Evolutionary conservation across 257 asterid genomes (phyloP), one percentile per base, ranked within the genome.

Genomic region (Jacaranda mimosifolia): DNA sequence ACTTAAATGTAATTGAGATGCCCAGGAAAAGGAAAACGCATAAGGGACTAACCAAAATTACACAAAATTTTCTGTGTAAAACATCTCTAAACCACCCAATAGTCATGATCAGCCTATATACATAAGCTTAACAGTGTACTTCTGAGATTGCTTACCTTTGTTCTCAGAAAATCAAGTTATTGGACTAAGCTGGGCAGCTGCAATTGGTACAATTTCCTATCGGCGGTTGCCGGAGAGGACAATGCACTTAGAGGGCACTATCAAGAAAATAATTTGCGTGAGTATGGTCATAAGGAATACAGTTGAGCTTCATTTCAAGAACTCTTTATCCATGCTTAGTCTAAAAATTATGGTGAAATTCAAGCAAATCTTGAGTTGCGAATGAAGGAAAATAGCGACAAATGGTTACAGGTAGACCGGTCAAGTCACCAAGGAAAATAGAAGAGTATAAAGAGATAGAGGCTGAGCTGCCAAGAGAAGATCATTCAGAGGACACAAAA

Each of bases 31-130:
- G 77, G 65, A 73, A 73, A 57, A 43, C 9, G 11, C 59, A 21
- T 13, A 17, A 66, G 57, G 17, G 45, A 63, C 74, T 26, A 53
- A 53, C 40, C 72, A 63, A 64, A 70, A 49, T 18, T 38, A 63
- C n/a, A 19, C 19, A 51, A 10, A 75, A n/a, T 66, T 21, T 58
- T 68, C 7, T 42, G 55, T n/a, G 10, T 8, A 56, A n/a, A 66
- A 46, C 70, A 15, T 52, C 35, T 57, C 7, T 45, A 43, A 40
- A 9, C 45, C 60, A 70, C 55, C 63, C 18, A 43, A 40, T 11
- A 21, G 42, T 39, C 74, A 48, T 58, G 72, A 79, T 74, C 79
- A n/a, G 59, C 18, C 39, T 12, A 68, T 21, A 43, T 18, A 5
- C 58, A 49, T 51, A 69, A 57, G 67, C 68, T 60, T 77, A 56